Evolutionary conservation across 2,329 filamentous ascomycete genomes (phyloP).

Genomic region (Penicillium hordei): DNA sequence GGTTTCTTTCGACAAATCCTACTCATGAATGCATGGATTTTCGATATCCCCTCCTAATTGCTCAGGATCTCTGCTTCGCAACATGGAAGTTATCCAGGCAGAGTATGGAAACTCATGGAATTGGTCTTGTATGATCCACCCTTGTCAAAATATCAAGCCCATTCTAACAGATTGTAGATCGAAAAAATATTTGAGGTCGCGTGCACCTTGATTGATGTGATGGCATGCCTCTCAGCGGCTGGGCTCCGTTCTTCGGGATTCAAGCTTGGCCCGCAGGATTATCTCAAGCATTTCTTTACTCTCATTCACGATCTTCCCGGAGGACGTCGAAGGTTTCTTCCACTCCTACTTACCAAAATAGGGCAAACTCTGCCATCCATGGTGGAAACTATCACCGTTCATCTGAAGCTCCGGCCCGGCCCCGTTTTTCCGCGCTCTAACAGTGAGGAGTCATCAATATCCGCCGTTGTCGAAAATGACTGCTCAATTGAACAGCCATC

Average conservation of each 20-base stretch:
- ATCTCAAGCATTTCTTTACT: constrained; percentile 67
- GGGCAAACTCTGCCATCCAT: constrained; percentile 63
- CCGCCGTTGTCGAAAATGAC: neutral
- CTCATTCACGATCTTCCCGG: constrained; percentile 70
- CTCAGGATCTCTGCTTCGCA: constrained; percentile 63
- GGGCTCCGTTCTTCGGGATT: constrained; percentile 63
- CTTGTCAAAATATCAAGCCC: neutral
- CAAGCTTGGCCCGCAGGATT: constrained; percentile 67
- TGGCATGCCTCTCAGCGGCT: constrained; percentile 63
- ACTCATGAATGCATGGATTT: constrained; percentile 61
- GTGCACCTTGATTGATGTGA: constrained; percentile 69
- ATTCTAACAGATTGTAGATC: constrained; percentile 49
- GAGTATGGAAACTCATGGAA: constrained; percentile 71
- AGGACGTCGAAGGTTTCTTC: constrained; percentile 73
- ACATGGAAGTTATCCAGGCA: constrained; percentile 70
- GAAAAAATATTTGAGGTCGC: constrained; percentile 79
- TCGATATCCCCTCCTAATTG: constrained; percentile 62
- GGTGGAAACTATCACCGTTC: constrained; percentile 19
- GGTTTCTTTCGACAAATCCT: constrained; percentile 62
- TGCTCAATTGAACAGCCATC: neutral
- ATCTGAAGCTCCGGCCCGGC: constrained; percentile 20
- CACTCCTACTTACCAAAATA: constrained; percentile 73
- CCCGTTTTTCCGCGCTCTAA: neutral
- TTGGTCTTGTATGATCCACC: constrained; percentile 61
- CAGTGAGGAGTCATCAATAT: neutral